Evolutionary conservation across 768 basidiomycete genomes (phyloP).

Genomic region (Auricularia auricula-judae): DNA sequence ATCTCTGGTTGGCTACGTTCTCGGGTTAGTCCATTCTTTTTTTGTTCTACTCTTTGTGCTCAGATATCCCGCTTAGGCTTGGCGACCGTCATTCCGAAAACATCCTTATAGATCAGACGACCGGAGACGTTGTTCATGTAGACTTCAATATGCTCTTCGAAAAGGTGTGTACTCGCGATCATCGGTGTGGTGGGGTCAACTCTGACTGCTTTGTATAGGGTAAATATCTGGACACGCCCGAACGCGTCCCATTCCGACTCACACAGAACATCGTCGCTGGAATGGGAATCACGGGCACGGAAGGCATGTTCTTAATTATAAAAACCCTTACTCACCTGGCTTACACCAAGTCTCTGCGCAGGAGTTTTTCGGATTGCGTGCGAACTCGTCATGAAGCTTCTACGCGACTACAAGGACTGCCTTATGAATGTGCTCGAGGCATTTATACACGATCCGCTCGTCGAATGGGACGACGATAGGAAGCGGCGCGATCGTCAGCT

Average conservation of each 20-base stretch:
- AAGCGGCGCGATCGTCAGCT: constrained; percentile 42
- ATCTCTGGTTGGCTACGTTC: constrained; percentile 96
- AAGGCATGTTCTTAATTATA: constrained; percentile 37
- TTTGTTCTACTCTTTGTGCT: neutral
- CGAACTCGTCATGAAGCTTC: constrained; percentile 78
- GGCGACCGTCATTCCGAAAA: constrained; percentile 97
- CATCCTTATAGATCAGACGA: constrained; percentile 79
- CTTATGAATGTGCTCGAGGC: constrained; percentile 94
- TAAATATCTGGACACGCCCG: constrained; percentile 75
- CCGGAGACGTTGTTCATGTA: constrained; percentile 89
- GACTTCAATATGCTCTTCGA: constrained; percentile 98
- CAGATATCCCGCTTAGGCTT: constrained; percentile 38
- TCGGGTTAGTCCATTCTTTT: constrained; percentile 51
- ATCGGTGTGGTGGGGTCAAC: too few relatives aligned
- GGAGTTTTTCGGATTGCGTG: constrained; percentile 86
- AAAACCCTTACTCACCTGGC: too few relatives aligned
- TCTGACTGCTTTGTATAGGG: constrained; percentile 32
- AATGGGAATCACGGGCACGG: constrained; percentile 84
- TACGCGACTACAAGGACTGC: constrained; percentile 85
- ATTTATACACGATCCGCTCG: constrained; percentile 92
- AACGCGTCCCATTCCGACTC: constrained; percentile 87
- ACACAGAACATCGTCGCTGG: constrained; percentile 91
- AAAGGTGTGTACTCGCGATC: constrained; percentile 40
- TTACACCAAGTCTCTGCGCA: constrained; percentile 17
- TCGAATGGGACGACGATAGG: constrained; percentile 87